Evolutionary conservation across 495 filamentous ascomycete genomes (phyloP), one percentile per base, ranked within the genome.

Genomic region (Pseudotulostoma volvatum): DNA sequence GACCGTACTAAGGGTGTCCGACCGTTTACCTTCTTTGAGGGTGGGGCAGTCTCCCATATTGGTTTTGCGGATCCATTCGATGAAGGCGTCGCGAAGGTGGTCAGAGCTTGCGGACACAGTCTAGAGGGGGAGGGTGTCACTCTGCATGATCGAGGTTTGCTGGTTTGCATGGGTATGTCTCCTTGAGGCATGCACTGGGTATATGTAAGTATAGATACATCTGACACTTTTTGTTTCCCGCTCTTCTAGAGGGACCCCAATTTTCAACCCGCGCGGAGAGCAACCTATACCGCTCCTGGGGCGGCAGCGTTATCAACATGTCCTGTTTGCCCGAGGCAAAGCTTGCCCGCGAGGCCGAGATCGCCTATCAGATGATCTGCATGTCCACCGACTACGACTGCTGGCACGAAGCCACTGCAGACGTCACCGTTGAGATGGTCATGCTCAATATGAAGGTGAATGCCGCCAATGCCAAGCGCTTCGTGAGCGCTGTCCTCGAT

Each of bases 361-460:
- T 99, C 45, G 81, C 79, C 11, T 95, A 94, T 53, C 84, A 88
- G 63, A 88, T 95, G 74, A 88, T 99, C 47, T 95, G 88, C 68
- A 99, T 99, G 92, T 78, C 81, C 18, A 99, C 90, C 16, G 90
- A 99, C 61, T 99, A 99, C 51, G 92, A 99, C 59, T 93, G 87
- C 72, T 96, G 90, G 90, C 81, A 82, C 53, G 58, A 60, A 39
- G 66, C 66, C 3, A 76, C 72, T 33, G 80, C 78, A 31, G 75
- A 73, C 40, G 90, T 99, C 23, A 86, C 81, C 43, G 90, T 99
- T 5, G 83, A 83, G 53, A 94, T 94, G 80, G 92, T 99, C 9
- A 88, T 95, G 79, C 80, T 74, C 33, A 79, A 95, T 57, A 99
- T 99, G 92, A 78, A 74, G 46, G 77, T 81, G 39, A 99, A 99